Evolutionary conservation across 2,329 filamentous ascomycete genomes (phyloP).

Genomic region (Capronia americana): DNA sequence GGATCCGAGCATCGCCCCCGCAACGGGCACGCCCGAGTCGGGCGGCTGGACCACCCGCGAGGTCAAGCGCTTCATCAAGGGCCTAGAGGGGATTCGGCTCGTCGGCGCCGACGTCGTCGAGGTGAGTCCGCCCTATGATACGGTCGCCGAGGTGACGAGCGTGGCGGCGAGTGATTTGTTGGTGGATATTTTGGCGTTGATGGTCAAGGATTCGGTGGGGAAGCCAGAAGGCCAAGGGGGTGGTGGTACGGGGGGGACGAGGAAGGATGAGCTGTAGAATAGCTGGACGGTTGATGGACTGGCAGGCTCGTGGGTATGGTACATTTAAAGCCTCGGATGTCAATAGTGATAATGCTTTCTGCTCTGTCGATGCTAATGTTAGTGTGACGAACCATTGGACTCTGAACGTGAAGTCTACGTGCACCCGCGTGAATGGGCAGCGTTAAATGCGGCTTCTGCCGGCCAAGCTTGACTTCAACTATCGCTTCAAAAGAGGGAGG

Average conservation of each 20-base stretch:
- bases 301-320: background rate
- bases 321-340: background rate
- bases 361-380: background rate
- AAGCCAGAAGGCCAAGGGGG: background rate
- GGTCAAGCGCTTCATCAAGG: slow-evolving; percentile 39
- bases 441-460: background rate
- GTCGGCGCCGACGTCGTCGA: slow-evolving; percentile 43
- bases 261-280: slow-evolving; percentile 33
- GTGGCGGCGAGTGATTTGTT: slow-evolving; percentile 44
- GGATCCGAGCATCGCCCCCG: slow-evolving; percentile 45
- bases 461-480: background rate
- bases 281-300: background rate
- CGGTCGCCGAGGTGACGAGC: slow-evolving; percentile 41
- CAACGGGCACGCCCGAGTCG: slow-evolving; percentile 42
- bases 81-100: slow-evolving; percentile 39
- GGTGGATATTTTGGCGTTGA: slow-evolving; percentile 43
- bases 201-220: slow-evolving; percentile 39
- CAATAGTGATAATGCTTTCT: background rate
- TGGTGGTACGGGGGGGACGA: background rate
- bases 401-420: background rate
- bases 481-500: background rate
- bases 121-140: slow-evolving; percentile 40
- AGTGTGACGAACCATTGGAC: background rate
- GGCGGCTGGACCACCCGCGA: slow-evolving; percentile 42
- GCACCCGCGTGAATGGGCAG: background rate